Percentiles rank a stretch among this genome's conserved stretches.
Conservation (phyloP, 169 alveolate species). For the Perkinsus chesapeaki region DNA sequence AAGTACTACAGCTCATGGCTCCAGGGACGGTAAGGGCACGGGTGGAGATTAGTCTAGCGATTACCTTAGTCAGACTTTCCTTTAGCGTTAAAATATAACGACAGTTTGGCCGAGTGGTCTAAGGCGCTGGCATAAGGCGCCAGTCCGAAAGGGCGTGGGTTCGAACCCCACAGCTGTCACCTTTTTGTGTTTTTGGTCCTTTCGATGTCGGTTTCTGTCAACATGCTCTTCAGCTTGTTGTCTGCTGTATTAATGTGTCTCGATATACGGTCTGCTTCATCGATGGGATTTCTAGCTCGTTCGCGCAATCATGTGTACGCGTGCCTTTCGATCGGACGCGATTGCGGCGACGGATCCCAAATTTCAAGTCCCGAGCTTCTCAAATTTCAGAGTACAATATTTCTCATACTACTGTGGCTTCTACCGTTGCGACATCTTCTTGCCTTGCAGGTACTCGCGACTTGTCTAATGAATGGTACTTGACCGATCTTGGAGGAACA, state of each 20-base stretch:
- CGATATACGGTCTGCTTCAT: no score
- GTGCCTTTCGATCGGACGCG: no score
- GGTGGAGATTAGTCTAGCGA: background rate
- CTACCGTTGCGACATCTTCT: background rate
- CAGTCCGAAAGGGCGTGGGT: slow-evolving; percentile 97
- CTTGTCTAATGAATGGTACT: background rate
- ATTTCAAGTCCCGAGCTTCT: no score
- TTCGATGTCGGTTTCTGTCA: no score
- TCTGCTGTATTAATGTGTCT: no score
- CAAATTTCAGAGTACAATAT: no score
- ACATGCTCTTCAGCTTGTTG: no score
- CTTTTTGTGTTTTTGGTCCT: slow-evolving; percentile 11
- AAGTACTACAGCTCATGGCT: background rate
- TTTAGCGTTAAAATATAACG: background rate
- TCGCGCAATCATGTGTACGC: no score
- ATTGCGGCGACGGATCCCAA: no score
- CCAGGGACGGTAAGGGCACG: background rate
- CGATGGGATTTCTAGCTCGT: no score
- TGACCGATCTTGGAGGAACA: background rate
- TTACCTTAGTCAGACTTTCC: background rate
- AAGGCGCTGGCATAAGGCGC: slow-evolving; percentile 98
- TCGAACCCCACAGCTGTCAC: slow-evolving; percentile 95
- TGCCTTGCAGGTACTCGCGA: background rate
- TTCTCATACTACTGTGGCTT: background rate
- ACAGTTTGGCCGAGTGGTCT: slow-evolving; percentile 95